Base-by-base conservation (phyloP, 2,329 filamentous ascomycete species). In the Penicillium griseofulvum region DNA sequence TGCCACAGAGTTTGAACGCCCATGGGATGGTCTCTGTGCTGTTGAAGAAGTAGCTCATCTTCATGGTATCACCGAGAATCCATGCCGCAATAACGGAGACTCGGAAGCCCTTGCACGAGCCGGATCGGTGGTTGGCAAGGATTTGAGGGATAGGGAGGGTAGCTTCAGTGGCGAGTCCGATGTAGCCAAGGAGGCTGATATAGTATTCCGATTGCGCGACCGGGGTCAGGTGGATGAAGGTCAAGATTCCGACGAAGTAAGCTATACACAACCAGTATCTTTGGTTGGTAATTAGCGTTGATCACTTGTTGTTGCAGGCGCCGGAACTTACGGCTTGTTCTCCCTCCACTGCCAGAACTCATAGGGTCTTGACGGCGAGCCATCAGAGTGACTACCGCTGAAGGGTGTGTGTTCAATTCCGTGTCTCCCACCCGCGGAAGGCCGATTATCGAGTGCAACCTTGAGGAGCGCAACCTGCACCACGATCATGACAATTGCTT, bases 281-380 rank as follows among this genome's bases (percentile, higher is more conserved):
- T 52, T 44, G n/a, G 24, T 26, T 5, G 2, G 34, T 11, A 8
- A 37, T 50, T 19, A 57, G 31, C 33, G 8, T 29, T 5, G 19
- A 42, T 29, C 43, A 52, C 17, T 7, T 7, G 52, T 66, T 37
- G 56, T 26, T 24, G n/a, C 37, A 37, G 14, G 6, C 4, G 6
- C 22, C n/a, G 17, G 37, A 19, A 74, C 77, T 60, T 73, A 80
- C 64, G 83, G 83, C 53, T 79, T 76, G 19, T 79, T 72, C 52
- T 70, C 74, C 59, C 76, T 79, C 84, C 84, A 87, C 65, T 84
- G 83, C 84, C 84, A 87, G 68, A 87, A 87, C 51, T 80, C 76
- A 64, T 80, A 86, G 0, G 84, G 84, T 33, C 84, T 75, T 16
- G 70, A 71, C 52, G 76, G 68, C 28, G 56, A 68, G 54, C 58